Conservation (phyloP, 2,329 filamentous ascomycete species). For the Aspergillus alliaceus region DNA sequence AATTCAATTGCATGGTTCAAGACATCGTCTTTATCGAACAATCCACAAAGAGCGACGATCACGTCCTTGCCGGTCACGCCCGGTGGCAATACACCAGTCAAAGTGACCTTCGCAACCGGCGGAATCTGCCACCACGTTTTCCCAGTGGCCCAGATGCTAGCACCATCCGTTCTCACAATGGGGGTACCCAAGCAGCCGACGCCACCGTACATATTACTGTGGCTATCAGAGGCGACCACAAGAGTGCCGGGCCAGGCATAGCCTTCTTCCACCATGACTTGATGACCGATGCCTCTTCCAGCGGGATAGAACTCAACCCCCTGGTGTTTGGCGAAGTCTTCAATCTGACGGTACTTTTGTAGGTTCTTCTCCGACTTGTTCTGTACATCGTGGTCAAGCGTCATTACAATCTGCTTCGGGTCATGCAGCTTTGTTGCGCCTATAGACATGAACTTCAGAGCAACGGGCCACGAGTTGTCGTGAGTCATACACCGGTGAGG, state of each 20-base stretch:
- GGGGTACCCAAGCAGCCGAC: slow-evolving; percentile 75
- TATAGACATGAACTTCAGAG: slow-evolving; percentile 78
- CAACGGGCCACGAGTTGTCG: slow-evolving; percentile 77
- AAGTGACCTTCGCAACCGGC: slow-evolving; percentile 74
- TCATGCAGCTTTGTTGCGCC: slow-evolving; percentile 73
- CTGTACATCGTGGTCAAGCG: slow-evolving; percentile 85
- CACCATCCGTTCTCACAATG: slow-evolving; percentile 84
- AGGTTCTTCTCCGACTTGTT: slow-evolving; percentile 77
- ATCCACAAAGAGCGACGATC: slow-evolving; percentile 81
- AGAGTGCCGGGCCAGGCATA: slow-evolving; percentile 84
- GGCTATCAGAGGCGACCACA: slow-evolving; percentile 68
- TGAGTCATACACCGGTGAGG: slow-evolving; percentile 81
- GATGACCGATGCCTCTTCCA: slow-evolving; percentile 82
- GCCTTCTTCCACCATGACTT: slow-evolving; percentile 72
- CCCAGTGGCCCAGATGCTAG: slow-evolving; percentile 79
- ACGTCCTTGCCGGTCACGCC: slow-evolving; percentile 94
- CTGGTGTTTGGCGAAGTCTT: slow-evolving; percentile 76
- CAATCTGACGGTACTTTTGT: slow-evolving; percentile 78
- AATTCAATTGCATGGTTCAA: slow-evolving; percentile 92
- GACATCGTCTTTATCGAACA: slow-evolving; percentile 85
- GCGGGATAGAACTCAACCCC: slow-evolving; percentile 76
- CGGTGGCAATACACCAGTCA: slow-evolving; percentile 71
- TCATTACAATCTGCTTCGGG: slow-evolving; percentile 74
- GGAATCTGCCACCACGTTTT: slow-evolving; percentile 88
- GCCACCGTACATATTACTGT: slow-evolving; percentile 82